phyloP scores from a whole-genome alignment of 768 basidiomycete species.

The Tulasnella sp. region DNA sequence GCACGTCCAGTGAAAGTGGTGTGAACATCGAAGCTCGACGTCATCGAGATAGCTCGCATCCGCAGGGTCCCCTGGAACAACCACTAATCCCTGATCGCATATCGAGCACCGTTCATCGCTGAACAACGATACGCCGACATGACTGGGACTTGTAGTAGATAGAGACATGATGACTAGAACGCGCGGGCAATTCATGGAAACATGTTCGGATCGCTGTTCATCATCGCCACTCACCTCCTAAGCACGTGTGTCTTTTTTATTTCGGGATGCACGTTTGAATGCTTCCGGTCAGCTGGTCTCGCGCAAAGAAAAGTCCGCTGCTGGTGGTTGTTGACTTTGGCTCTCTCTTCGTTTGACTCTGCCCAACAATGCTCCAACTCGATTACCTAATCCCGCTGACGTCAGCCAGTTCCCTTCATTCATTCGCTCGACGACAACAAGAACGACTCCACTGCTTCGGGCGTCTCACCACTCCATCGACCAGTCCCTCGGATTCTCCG shows the following conservation, averaged over 20 bases:
- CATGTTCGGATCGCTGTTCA: not conserved
- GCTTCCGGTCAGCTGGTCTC: not conserved
- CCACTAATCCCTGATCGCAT: not conserved
- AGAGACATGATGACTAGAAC: not conserved
- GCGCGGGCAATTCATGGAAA: not conserved
- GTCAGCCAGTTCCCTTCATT: not conserved
- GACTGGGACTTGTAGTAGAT: not conserved
- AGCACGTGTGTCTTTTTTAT: not conserved
- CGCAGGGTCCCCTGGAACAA: not conserved
- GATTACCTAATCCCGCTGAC: not conserved
- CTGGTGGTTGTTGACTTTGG: not conserved
- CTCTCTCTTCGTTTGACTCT: not conserved
- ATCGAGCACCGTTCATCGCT: not conserved
- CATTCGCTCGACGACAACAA: not conserved
- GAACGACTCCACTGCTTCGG: not conserved
- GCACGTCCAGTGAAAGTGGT: not conserved
- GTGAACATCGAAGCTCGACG: not conserved
- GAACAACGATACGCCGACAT: not conserved
- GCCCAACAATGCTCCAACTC: not conserved
- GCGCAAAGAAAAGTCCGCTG: not conserved
- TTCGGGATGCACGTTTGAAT: not conserved
- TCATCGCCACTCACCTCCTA: not conserved
- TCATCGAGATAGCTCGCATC: not conserved
- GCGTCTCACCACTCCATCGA: not conserved
- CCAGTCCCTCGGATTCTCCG: not conserved